Base-by-base conservation (phyloP, 768 basidiomycete genomes). In the Naganishia vishniacii region DNA sequence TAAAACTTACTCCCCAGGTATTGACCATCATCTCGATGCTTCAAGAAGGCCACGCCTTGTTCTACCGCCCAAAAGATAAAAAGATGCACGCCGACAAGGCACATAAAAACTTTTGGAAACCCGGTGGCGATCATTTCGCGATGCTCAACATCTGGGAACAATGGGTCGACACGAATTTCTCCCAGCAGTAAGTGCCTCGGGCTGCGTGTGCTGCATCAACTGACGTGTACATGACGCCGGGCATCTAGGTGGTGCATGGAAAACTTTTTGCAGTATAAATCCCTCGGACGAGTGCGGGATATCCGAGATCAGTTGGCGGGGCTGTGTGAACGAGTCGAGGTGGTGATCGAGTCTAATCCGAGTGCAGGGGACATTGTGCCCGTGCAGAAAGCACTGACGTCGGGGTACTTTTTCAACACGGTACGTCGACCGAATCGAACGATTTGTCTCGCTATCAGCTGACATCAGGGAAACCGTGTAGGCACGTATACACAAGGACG, bases 31-130 rank as follows among this genome's bases (percentile, higher is more conserved):
- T 97, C 62, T 84, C 93, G 1, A 98, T 98, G 94, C 82, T 99
- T 13, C 90, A 89, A 25, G 95, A 98, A 77, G 95, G 92, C 0
- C 85, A 86, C 0, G 95, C 94, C 2, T 81, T 99, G 31, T 91
- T 98, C 76, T 99, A 92, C 75, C 85, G 95, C 37, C 95, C 95
- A 1, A 99, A 98, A 79, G 94, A 97, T 81, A 99, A 98, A 81
- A 93, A 91, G 73, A 79, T 92, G 53, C 91, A 98, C 72, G 95
- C 95, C 15, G 94, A 99, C 72, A 92, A 97, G 79, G 95, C 95
- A 4, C 84, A 94, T 62, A 89, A 94, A 77, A 98, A 97, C 75
- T 99, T 99, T 74, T 86, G 93, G 64, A 90, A 91, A 51, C 81
- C 89, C 0, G 94, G 95, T 29, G 95, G 95, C 25, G 95, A 99